Base-by-base conservation (phyloP, 2,329 filamentous ascomycete species). In the Chaetomium sp. region DNA sequence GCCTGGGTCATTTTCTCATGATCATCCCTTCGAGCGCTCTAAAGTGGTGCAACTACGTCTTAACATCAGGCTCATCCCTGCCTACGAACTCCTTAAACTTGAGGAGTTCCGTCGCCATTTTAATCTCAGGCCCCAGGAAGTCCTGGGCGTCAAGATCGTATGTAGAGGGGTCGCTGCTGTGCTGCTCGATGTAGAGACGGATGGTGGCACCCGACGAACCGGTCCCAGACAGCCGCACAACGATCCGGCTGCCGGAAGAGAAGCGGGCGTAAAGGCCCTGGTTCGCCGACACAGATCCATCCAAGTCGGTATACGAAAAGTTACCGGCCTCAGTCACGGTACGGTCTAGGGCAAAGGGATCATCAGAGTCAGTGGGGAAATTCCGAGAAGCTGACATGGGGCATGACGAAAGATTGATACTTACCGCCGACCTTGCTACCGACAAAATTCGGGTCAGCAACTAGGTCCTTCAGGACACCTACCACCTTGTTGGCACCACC, bases 261-360 rank as follows among this genome's bases (percentile, higher is more conserved):
- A 97, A 97, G 73, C 89, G 88, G 71, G 91, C 88, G 70, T 89
- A 99, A 65, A 99, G 85, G 62, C 94, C 94, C 77, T 99, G 94
- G 79, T 96, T 95, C 70, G 91, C 89, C 68, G 90, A 88, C 53
- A 97, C 89, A 62, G 90, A 96, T 59, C 92, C 94, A 68, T 99
- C 94, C n/a, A 99, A 85, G 69, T 99, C 94, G 7, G 90, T 97
- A 81, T 99, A 99, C 36, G 89, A 90, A 74, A 99, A 99, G 80
- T 99, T 91, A 63, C 91, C 94, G 6, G 91, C 92, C 66, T 95
- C 89, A 49, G 84, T 77, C 44, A 96, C 90, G 68, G 90, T 95
- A 70, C 88, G 88, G 61, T 79, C 81, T 83, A 53, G 36, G 36
- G 32, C 19, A 35, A 34, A 11, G n/a, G 35, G 19, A 27, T 27